Conservation (phyloP, 768 basidiomycete genomes). For the Cyclocybe cylindracea region DNA sequence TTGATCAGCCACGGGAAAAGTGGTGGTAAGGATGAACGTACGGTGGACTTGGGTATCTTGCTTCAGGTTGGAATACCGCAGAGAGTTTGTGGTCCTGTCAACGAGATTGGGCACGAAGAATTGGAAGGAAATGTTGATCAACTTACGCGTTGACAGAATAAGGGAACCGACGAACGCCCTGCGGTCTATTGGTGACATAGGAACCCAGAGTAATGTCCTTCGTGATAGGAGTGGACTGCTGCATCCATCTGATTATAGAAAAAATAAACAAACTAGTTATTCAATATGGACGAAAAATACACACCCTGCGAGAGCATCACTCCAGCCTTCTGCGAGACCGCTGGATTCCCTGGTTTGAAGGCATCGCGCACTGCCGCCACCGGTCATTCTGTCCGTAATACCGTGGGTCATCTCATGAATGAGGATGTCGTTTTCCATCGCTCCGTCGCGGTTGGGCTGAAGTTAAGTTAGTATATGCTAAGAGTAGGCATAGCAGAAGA, state of each 20-base stretch:
- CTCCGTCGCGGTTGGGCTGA: slow-evolving; percentile 29
- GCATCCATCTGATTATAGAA: slow-evolving; percentile 35
- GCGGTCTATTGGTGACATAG: slow-evolving; percentile 47
- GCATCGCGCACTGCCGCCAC: slow-evolving; percentile 60
- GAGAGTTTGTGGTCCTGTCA: slow-evolving; percentile 40
- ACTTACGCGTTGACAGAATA: slow-evolving; percentile 51
- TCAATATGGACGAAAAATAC: no score
- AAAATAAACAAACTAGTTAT: not conserved
- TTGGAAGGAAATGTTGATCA: no score
- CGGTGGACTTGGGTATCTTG: slow-evolving; percentile 45
- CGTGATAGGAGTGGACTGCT: slow-evolving; percentile 36
- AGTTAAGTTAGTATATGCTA: no score
- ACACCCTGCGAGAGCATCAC: slow-evolving; percentile 51
- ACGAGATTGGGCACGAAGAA: no score
- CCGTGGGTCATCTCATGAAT: slow-evolving; percentile 53
- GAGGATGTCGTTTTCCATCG: slow-evolving; percentile 61
- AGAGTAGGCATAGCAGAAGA: no score
- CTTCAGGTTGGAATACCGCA: slow-evolving; percentile 41
- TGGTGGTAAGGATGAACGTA: slow-evolving; percentile 21
- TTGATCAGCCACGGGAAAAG: not conserved
- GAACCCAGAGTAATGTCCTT: slow-evolving; percentile 44
- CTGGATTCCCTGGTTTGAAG: slow-evolving; percentile 63
- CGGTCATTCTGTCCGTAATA: slow-evolving; percentile 49
- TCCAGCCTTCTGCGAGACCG: slow-evolving; percentile 74
- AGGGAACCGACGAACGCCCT: slow-evolving; percentile 56